Conservation (phyloP, 2,329 filamentous ascomycete genomes). For the Aaosphaeria pasadenensis region DNA sequence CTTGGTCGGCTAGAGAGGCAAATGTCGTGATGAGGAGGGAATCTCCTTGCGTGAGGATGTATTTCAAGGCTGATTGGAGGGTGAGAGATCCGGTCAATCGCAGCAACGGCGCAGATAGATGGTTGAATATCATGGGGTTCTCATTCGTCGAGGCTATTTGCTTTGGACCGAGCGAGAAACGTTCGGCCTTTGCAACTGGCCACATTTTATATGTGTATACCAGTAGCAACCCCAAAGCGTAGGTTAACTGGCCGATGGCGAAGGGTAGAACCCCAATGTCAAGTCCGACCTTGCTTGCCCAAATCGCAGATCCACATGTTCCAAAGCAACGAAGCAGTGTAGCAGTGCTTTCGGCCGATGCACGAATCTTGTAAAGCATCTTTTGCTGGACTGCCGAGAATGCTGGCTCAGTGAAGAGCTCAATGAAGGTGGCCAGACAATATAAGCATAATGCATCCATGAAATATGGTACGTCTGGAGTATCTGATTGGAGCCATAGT, state of each 20-base stretch:
- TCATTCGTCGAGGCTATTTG: conserved; percentile 38
- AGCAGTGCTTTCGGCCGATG: conserved; percentile 76
- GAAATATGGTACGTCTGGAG: conserved; percentile 62
- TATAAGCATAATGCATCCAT: conserved; percentile 53
- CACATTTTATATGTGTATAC: conserved; percentile 68
- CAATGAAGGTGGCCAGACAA: conserved; percentile 60
- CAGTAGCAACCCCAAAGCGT: conserved; percentile 64
- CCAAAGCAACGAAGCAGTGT: conserved; percentile 73
- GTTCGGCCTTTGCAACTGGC: conserved; percentile 52
- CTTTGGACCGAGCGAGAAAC: conserved; percentile 66
- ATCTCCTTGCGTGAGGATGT: conserved; percentile 91
- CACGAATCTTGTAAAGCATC: conserved; percentile 75
- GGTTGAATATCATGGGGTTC: conserved; percentile 14
- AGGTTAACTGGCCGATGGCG: conserved; percentile 79
- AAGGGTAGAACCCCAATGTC: conserved; percentile 81
- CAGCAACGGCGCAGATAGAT: conserved; percentile 68
- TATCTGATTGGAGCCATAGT: conserved; percentile 61
- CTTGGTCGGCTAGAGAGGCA: conserved; percentile 76
- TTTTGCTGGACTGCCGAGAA: conserved; percentile 85
- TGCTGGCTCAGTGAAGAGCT: conserved; percentile 81
- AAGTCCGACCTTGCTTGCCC: conserved; percentile 51
- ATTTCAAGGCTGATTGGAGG: conserved; percentile 85
- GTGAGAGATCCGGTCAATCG: conserved; percentile 78
- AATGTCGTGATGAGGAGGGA: conserved; percentile 80
- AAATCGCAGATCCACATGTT: conserved; percentile 69